A percentile compares a stretch with the other conserved stretches of the same genome.
Conservation (phyloP, 805 yeast genomes). For the Kluyveromyces dobzhanskii region DNA sequence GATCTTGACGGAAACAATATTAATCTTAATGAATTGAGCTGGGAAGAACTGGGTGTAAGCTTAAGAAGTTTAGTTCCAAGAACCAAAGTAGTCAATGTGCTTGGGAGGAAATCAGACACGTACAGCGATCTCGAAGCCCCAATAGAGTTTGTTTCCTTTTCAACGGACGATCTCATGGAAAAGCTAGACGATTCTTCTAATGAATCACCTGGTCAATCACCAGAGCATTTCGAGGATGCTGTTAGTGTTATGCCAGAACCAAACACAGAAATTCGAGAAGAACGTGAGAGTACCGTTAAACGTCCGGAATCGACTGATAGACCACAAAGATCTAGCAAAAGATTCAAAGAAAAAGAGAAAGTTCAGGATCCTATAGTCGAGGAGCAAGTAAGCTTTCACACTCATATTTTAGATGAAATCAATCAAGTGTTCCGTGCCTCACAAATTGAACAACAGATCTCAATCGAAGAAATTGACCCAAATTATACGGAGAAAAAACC, state of each 20-base stretch:
- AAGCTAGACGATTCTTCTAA: background rate
- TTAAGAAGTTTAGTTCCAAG: slow-evolving; percentile 30
- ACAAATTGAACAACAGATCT: slow-evolving; percentile 4
- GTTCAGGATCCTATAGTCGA: slow-evolving; percentile 9
- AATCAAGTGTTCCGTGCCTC: slow-evolving; percentile 3
- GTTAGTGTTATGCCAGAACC: slow-evolving; percentile 10
- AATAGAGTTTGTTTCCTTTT: slow-evolving; percentile 37
- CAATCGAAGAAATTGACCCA: slow-evolving; percentile 6
- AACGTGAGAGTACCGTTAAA: slow-evolving; percentile 8
- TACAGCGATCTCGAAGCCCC: slow-evolving; percentile 43
- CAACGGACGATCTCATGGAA: slow-evolving; percentile 15
- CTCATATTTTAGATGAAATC: slow-evolving; percentile 14
- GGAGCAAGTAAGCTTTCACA: slow-evolving; percentile 11
- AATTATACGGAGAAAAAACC: slow-evolving; percentile 3
- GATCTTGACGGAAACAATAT: slow-evolving; percentile 24
- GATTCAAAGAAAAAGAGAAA: slow-evolving; percentile 29
- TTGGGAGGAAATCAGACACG: slow-evolving; percentile 39
- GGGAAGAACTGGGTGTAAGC: slow-evolving; percentile 24
- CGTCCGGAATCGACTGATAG: slow-evolving; percentile 7
- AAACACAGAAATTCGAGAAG: slow-evolving; percentile 13
- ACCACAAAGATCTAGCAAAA: slow-evolving; percentile 33
- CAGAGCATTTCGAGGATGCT: slow-evolving; percentile 5
- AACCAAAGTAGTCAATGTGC: slow-evolving; percentile 25
- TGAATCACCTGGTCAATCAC: background rate
- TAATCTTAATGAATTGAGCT: slow-evolving; percentile 17